phyloP scores from a whole-genome alignment of 768 basidiomycete species.

The Hericium rajendrae region DNA sequence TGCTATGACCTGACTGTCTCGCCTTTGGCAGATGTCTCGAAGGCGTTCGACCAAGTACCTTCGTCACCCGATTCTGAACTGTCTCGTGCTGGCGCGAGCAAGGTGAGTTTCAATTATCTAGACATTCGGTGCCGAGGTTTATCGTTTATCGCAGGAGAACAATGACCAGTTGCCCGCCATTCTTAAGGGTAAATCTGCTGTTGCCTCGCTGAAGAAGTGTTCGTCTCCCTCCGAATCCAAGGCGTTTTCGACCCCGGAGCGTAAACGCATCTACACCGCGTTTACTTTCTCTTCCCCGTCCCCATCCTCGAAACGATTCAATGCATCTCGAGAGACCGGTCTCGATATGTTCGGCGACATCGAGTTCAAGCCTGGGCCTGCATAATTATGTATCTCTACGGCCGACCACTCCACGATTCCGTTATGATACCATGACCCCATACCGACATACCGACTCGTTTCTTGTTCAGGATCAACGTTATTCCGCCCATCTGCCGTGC shows the following conservation, averaged over 20 bases:
- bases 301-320: slow-evolving; percentile 46
- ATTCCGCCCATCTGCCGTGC: neutral
- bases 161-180: slow-evolving; percentile 5
- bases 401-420: neutral
- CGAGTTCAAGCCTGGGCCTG: slow-evolving; percentile 10
- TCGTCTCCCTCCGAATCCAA: neutral
- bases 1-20: slow-evolving; percentile 75
- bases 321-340: slow-evolving; percentile 11
- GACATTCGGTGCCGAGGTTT: neutral
- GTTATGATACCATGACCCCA: slow-evolving; percentile 1
- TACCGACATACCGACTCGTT: neutral
- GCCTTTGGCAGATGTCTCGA: slow-evolving; percentile 67
- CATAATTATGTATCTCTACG: neutral
- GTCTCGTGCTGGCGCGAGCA: neutral
- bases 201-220: slow-evolving; percentile 2
- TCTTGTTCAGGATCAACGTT: neutral
- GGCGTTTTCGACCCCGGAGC: slow-evolving; percentile 64
- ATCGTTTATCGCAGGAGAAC: neutral
- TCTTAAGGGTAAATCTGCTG: neutral
- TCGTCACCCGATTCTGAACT: neutral
- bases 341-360: slow-evolving; percentile 16
- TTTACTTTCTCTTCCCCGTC: slow-evolving; percentile 78
- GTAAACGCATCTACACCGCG: slow-evolving; percentile 59
- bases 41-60: slow-evolving; percentile 44
- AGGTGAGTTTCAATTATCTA: neutral